phyloP scores from a whole-genome alignment of 345 rosid species.

The Erodium maritimum region DNA sequence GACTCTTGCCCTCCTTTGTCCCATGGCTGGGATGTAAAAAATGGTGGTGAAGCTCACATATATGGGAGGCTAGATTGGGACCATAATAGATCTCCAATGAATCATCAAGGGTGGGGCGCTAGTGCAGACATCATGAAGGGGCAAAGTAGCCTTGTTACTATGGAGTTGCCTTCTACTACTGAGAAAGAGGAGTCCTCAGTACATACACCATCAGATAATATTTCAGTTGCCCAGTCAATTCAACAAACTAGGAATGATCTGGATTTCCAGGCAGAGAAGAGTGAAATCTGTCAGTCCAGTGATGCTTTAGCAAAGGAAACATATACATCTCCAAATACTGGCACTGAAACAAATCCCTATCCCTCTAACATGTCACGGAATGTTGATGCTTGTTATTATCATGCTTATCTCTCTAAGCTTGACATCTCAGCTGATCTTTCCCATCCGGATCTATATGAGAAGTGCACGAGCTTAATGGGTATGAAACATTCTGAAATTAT shows the following conservation, averaged over 20 bases:
- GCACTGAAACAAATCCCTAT: not conserved
- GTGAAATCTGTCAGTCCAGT: not conserved
- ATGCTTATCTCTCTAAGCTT: not conserved
- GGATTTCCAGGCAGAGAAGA: not conserved
- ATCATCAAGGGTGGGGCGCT: not conserved
- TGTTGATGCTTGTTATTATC: not conserved
- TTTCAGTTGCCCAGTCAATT: not conserved
- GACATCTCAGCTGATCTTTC: slow-evolving; percentile 1
- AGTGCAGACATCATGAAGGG: not conserved
- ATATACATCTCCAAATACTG: not conserved
- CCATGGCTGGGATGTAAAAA: not conserved
- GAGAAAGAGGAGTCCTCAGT: not conserved
- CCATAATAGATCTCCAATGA: not conserved
- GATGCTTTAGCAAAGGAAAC: not conserved
- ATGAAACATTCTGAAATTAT: not conserved
- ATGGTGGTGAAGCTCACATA: not conserved
- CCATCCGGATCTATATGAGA: not conserved
- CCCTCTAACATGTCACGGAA: not conserved
- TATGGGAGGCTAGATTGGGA: slow-evolving; percentile 1
- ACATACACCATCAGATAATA: not conserved
- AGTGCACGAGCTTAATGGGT: not conserved
- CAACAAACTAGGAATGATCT: not conserved
- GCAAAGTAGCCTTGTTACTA: not conserved
- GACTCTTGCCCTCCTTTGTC: not conserved
- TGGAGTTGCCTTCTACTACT: not conserved